phyloP scores from a whole-genome alignment of 129 eudicot genomes.

The Escallonia herrerae region DNA sequence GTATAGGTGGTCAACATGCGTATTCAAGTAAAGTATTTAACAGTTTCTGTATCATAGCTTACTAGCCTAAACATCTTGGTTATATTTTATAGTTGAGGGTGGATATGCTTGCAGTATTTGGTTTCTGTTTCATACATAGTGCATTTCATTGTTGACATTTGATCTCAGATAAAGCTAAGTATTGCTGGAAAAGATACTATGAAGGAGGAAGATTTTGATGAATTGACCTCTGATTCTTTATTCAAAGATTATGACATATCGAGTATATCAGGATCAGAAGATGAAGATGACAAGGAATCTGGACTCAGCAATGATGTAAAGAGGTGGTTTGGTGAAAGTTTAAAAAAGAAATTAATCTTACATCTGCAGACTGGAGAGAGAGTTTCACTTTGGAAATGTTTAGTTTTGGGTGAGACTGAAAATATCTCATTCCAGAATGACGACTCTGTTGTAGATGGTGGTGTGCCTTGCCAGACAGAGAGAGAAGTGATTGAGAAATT shows the following conservation, averaged over 20 bases:
- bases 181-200: constrained; percentile 76
- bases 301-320: constrained; percentile 27
- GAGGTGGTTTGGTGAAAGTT: constrained; percentile 28
- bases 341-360: constrained; percentile 50
- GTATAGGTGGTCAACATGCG: too few relatives aligned
- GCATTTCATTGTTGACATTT: constrained; percentile 16
- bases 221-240: constrained; percentile 57
- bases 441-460: constrained; percentile 16
- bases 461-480: constrained; percentile 29
- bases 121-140: not conserved
- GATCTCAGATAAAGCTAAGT: constrained; percentile 66
- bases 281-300: constrained; percentile 59
- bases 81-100: not conserved
- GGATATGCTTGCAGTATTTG: not conserved
- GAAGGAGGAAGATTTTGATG: constrained; percentile 88
- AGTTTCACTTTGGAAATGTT: constrained; percentile 58
- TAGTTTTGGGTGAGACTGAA: constrained; percentile 59
- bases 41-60: not conserved
- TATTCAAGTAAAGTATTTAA: not conserved
- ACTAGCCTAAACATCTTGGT: not conserved
- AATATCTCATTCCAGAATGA: constrained; percentile 43
- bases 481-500: constrained; percentile 58
- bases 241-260: constrained; percentile 71
- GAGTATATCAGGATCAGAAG: constrained; percentile 94
- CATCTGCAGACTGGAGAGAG: constrained; percentile 62